Evolutionary conservation across 1,139 yeast genomes (phyloP), one percentile per base, ranked within the genome.

Genomic region (Saccharomyces uvarum): DNA sequence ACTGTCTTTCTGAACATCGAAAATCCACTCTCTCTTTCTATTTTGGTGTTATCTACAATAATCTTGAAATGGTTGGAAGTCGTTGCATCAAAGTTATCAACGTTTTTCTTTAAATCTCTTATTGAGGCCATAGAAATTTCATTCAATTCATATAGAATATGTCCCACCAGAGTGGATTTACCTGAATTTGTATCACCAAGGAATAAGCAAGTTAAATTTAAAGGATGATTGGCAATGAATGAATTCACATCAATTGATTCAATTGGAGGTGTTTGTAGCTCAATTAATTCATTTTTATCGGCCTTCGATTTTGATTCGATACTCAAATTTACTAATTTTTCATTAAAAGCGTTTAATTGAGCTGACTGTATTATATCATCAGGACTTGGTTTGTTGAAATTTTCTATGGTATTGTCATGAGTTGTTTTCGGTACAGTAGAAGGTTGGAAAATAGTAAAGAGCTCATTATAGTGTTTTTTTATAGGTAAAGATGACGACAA

Each of bases 171-270:
- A 0, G 97, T 91, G 2, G 96, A 86, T 68, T 90, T 90, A 9
- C 98, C 98, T 0, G 96, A 91, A 70, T 88, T 96, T 8, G 88
- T 95, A 70, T 90, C 97, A 2, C 98, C 97, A 58, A 86, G 83
- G 1, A 87, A 88, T 16, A 87, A 38, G 11, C 44, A 38, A 16
- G 44, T 90, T 65, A 86, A 83, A 7, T 88, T 80, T 51, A 82
- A 74, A 57, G 77, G 79, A 2, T 86, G 86, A 63, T 83, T 84
- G 21, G 67, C 14, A 14, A 56, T 28, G 50, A 53, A 59, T 14
- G 38, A 16, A 5, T 14, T 4, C 4, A 55, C 21, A 46, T 55
- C 49, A 8, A 54, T 42, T 4, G 54, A 24, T 8, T 24, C 29
- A 8, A 16, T 51, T 24, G 55, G 53, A n/a, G 49, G 44, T 3